Percentiles rank a stretch among this genome's conserved stretches.
Evolutionary conservation across 768 basidiomycete species (phyloP).

Genomic region (Tricholomella constricta): DNA sequence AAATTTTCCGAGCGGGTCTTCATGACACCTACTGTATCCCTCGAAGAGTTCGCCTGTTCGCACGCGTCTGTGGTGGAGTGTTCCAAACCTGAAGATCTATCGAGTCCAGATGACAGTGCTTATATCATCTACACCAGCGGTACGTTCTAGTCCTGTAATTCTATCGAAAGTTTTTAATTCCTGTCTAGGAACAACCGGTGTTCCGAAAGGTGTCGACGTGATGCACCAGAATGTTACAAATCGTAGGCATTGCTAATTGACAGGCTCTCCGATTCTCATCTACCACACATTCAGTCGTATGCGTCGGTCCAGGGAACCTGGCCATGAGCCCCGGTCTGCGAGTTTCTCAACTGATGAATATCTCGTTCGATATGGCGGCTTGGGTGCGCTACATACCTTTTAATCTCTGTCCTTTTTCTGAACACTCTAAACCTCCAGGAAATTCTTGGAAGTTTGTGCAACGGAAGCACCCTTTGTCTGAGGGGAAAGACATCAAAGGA

Average conservation of each 20-base stretch:
- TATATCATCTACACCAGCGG: constrained; percentile 67
- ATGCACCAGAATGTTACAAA: constrained; percentile 58
- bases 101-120: constrained; percentile 42
- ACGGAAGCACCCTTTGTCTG: constrained; percentile 53
- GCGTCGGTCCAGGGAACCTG: constrained; percentile 51
- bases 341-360: constrained; percentile 61
- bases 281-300: constrained; percentile 27
- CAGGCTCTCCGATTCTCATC: neutral
- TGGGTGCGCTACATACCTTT: constrained; percentile 39
- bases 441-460: constrained; percentile 50
- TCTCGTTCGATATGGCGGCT: constrained; percentile 66
- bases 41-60: constrained; percentile 34
- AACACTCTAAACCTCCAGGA: constrained; percentile 47
- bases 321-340: constrained; percentile 55
- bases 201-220: constrained; percentile 60
- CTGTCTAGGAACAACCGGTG: constrained; percentile 52
- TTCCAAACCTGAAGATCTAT: constrained; percentile 37
- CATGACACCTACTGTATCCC: constrained; percentile 27
- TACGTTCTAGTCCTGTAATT: constrained; percentile 24
- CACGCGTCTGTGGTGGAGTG: constrained; percentile 27
- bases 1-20: constrained; percentile 41
- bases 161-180: neutral
- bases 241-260: constrained; percentile 33
- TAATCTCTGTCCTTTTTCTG: constrained; percentile 39
- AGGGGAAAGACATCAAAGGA: constrained; percentile 51